Evolutionary conservation across 768 basidiomycete genomes (phyloP), one percentile per base, ranked within the genome.

Genomic region (Asterophora parasitica): DNA sequence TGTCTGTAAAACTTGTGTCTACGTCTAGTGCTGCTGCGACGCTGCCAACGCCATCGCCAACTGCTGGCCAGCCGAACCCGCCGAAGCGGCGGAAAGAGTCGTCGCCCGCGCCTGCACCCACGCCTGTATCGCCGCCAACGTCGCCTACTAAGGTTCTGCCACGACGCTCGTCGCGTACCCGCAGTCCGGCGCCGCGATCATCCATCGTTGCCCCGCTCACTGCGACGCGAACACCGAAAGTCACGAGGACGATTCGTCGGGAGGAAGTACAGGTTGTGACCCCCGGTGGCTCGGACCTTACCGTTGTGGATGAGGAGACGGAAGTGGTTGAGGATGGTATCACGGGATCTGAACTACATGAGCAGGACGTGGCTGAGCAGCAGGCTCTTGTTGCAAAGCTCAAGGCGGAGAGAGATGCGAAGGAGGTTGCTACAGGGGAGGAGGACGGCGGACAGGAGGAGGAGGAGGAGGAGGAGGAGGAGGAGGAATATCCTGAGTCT

Each of bases 321-420:
- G 81, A 80, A 50, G 64, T 69, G 0, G 66, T 81, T 17, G 78
- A 82, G 34, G 71, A 75, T 20, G 60, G 58, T 15, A 68, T 85
- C 2, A 76, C 81, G 1, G 79, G 76, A 26, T 73, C 79, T 16
- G 79, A 83, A 57, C 74, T 88, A 61, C 77, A 75, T 5, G 72
- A 79, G 32, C 73, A 83, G 56, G 90, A 92, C 62, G 75, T 94
- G 35, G 72, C 71, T 27, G 88, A 91, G 58, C 88, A 92, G 66
- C 80, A 81, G 65, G 81, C 81, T 57, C 64, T 94, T 60, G 88
- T 93, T 42, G 75, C 78, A 33, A 74, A 77, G 43, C 65, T 94
- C 52, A 90, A 87, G 59, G 77, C 77, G 1, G 74, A 85, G 63
- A 72, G 84, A 15, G 77, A 76, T 7, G 66, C 61, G 36, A 51